These are phyloP conservation scores for Leccinum solheimii DNA, from an alignment of 1,284 basidiomycete genomes.

Conservation along the genomic window DNA sequence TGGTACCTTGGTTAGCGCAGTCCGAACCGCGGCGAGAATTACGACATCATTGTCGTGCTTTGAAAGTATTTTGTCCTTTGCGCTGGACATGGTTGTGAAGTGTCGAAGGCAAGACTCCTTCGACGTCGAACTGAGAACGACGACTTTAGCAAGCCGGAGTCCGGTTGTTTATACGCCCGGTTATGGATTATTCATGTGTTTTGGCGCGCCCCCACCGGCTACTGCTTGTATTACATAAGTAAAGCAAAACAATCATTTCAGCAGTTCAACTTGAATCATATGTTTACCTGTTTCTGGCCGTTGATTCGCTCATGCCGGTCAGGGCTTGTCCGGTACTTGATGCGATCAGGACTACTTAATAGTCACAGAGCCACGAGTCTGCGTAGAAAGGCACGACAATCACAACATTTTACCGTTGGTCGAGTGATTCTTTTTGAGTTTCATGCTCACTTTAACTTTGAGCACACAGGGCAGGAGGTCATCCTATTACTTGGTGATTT, in stretches of 20 bases:
- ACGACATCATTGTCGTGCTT: slow-evolving; percentile 85
- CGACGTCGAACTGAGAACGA: not conserved
- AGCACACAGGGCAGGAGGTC: not conserved
- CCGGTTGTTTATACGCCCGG: slow-evolving; percentile 22
- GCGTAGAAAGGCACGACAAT: not conserved
- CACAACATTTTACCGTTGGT: not conserved
- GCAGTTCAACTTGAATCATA: not conserved
- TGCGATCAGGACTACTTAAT: not conserved
- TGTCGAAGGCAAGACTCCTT: not conserved
- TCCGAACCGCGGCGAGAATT: slow-evolving; percentile 85
- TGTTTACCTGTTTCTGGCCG: slow-evolving; percentile 2
- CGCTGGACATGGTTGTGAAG: slow-evolving; percentile 22
- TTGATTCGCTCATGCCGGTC: slow-evolving; percentile 3
- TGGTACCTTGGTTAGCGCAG: slow-evolving; percentile 83
- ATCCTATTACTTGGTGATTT: not conserved
- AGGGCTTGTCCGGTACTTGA: not conserved
- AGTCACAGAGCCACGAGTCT: too few relatives aligned
- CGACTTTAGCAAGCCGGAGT: not conserved
- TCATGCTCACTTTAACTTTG: not conserved
- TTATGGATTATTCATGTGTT: slow-evolving; percentile 30
- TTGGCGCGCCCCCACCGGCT: slow-evolving; percentile 11
- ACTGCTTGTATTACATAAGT: not conserved
- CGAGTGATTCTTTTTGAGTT: not conserved
- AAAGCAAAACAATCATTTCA: not conserved
- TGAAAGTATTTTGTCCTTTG: slow-evolving; percentile 50